Base-by-base conservation (phyloP, 345 rosid species). In the Sapria himalayana region DNA sequence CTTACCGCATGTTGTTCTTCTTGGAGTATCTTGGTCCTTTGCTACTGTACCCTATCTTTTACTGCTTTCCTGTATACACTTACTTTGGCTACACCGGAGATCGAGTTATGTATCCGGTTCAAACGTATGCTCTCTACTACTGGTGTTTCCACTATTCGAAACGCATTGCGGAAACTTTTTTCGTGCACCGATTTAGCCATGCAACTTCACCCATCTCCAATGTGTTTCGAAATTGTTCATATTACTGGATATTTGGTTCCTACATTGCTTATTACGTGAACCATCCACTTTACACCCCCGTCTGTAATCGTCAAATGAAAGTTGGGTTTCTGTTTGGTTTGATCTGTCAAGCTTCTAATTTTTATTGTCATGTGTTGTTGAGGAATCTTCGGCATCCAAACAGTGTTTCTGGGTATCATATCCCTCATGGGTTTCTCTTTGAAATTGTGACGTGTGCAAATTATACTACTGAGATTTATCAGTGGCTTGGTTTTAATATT, bases 131-230 rank as follows among this genome's bases (percentile, higher is more conserved):
- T 49, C 43, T 89, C 57, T 89, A 77, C 70, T 84, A 63, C 54
- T 84, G 93, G 95, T 89, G 81, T 57, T 66, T 89, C 63, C 99
- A 89, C 72, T 89, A 89, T 69, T 72, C 71, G 58, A 89, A 89
- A 59, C 75, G 95, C 5, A 84, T 89, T 50, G 64, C 84, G 74
- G 99, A 89, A 51, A 89, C 99, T 11, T 89, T 84, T 57, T 89
- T 89, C 21, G 57, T 89, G 43, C 99, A 89, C 35, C 68, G 76
- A 15, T 89, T 89, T 60, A 89, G 95, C 59, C 99, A 84, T 14
- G 86, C 95, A 7, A 89, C 99, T 2, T 89, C 99, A 2, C 95
- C 99, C 1, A 46, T 89, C 7, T 73, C 68, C 21, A 89, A 89
- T 43, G 99, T 89, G 48, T 89, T 89, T 62, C 69, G 93, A 19